Conservation (phyloP, 2,329 filamentous ascomycete species). For the Lasiodiplodia gonubiensis region DNA sequence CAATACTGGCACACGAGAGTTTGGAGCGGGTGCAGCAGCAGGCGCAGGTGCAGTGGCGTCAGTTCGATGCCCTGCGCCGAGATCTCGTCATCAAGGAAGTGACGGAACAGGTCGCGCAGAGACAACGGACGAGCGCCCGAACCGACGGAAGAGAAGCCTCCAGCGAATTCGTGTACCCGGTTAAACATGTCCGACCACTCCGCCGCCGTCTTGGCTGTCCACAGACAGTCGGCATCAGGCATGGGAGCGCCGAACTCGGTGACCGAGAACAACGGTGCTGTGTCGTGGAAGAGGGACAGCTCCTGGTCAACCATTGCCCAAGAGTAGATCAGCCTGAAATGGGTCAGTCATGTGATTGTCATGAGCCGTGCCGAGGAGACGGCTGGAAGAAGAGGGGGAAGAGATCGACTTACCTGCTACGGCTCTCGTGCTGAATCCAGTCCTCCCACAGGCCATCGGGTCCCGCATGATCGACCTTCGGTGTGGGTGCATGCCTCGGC, state of each 20-base stretch:
- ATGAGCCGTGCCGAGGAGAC: background rate
- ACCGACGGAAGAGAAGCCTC: constrained; percentile 60
- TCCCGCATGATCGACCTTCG: constrained; percentile 49
- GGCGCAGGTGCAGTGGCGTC: constrained; percentile 65
- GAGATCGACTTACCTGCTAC: constrained; percentile 59
- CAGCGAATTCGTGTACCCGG: constrained; percentile 61
- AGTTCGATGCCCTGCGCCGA: constrained; percentile 57
- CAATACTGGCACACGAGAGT: constrained; percentile 67
- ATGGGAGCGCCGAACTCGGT: constrained; percentile 70
- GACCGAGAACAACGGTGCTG: constrained; percentile 66
- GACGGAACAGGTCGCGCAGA: constrained; percentile 69
- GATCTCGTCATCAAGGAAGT: constrained; percentile 70
- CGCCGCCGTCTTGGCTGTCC: constrained; percentile 63
- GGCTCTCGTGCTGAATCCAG: constrained; percentile 69
- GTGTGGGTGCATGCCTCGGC: constrained; percentile 53
- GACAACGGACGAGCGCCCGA: constrained; percentile 62
- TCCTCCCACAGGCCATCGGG: constrained; percentile 64
- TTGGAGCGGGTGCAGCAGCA: constrained; percentile 72
- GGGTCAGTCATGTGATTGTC: constrained; percentile 20
- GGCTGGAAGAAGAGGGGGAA: background rate
- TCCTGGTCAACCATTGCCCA: constrained; percentile 79
- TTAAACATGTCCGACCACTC: constrained; percentile 67
- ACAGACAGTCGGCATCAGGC: constrained; percentile 67
- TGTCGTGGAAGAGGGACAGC: constrained; percentile 69
- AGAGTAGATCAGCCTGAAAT: constrained; percentile 69